phyloP scores from a whole-genome alignment of 2,329 filamentous ascomycete species.

The Pseudogymnoascus destructans region DNA sequence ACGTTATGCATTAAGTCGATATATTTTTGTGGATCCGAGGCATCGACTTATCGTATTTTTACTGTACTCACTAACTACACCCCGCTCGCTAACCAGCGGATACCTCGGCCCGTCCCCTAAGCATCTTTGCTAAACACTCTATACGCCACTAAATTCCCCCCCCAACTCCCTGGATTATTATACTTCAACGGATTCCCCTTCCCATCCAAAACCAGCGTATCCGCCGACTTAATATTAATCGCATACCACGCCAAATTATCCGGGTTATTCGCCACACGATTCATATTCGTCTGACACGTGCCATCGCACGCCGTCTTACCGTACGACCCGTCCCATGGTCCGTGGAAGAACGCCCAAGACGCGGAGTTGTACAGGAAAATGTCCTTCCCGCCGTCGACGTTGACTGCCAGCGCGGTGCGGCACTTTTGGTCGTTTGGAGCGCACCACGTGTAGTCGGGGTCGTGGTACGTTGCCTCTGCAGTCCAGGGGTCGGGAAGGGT shows the following conservation, averaged over 20 bases:
- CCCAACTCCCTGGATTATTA: conserved; percentile 4
- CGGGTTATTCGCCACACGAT: not conserved
- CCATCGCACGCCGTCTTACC: not conserved
- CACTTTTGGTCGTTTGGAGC: conserved; percentile 20
- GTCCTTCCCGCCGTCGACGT: conserved; percentile 19
- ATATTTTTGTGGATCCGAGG: too few relatives aligned
- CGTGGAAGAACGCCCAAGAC: conserved; percentile 28
- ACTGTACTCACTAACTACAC: not conserved
- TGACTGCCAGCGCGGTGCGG: conserved; percentile 20
- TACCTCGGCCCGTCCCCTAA: not conserved
- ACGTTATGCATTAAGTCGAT: too few relatives aligned
- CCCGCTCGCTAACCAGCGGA: not conserved
- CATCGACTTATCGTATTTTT: too few relatives aligned
- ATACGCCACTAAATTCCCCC: not conserved
- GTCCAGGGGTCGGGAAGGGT: conserved; percentile 31
- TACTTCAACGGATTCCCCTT: not conserved
- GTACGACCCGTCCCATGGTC: not conserved
- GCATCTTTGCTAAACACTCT: not conserved
- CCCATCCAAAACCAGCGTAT: conserved; percentile 4
- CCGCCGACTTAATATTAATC: conserved; percentile 12
- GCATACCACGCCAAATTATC: conserved; percentile 2
- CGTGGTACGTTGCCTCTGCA: conserved; percentile 19
- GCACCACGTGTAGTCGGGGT: conserved; percentile 25
- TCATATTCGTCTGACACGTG: conserved; percentile 8
- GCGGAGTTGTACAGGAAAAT: conserved; percentile 26